Base-by-base conservation (phyloP, 805 yeast genomes). In the Starmerella roubikii region DNA sequence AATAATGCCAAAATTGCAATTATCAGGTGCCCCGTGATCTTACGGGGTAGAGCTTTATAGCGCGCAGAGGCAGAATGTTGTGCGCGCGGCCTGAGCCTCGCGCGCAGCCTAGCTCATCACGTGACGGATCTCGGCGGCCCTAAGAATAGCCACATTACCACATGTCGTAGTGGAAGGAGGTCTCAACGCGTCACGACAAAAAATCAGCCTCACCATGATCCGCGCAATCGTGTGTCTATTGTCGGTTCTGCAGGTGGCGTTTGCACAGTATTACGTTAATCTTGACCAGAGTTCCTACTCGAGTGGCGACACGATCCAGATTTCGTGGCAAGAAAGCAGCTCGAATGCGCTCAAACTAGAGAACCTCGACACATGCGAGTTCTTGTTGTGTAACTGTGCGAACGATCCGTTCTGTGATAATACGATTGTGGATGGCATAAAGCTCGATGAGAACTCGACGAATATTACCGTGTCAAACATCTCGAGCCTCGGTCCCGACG, bases 371-470 rank as follows among this genome's bases (percentile, higher is more conserved):
- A 47, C 60, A 2, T 73, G 68, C 45, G 62, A 76, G 0, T 61
- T 85, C 38, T 56, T 60, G 5, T 61, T 88, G 37, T 76, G 88
- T 58, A 71, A 86, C 1, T 95, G 94, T 24, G 57, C 75, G 19
- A 10, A 22, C 7, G 24, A 22, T 10, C 24, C 24, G 10, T 62
- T 71, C 41, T 50, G 69, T 26, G 45, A 52, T 29, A 28, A 31
- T n/a, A 32, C 44, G 7, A 52, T 59, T 3, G 62, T 49, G 1
- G 41, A 54, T 1, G 37, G 50, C 0, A n/a, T n/a, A n/a, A 48
- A 19, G 15, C 20, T 22, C 30, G 37, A 32, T 38, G 71, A 19
- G 29, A 16, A 20, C 28, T 24, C 49, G 53, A 36, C 39, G 55
- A 2, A 72, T 41, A 56, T 69, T 50, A 54, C 64, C 1, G 71